These are phyloP conservation scores for Leonotis leonurus DNA, from an alignment of 257 asterid species.

Conservation along the genomic window DNA sequence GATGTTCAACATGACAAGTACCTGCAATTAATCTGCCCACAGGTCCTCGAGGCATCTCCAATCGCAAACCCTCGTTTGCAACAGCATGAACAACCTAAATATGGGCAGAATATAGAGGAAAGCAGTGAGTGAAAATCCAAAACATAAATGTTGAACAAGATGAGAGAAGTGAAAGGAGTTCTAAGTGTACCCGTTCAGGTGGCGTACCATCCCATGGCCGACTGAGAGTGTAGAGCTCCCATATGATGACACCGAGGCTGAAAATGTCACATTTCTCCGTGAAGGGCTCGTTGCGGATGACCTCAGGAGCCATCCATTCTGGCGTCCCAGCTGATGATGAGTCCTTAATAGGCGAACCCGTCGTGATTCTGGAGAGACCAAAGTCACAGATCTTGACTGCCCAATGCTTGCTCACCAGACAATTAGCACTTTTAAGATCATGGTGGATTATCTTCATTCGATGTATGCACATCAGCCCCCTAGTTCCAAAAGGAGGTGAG, in stretches of 20 bases:
- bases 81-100: conserved; percentile 53
- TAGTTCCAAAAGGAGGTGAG: conserved; percentile 27
- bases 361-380: conserved; percentile 85
- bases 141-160: background rate
- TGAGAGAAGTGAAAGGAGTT: background rate
- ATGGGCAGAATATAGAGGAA: background rate
- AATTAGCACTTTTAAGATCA: conserved; percentile 85
- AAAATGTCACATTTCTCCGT: conserved; percentile 92
- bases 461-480: conserved; percentile 97
- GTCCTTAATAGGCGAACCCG: conserved; percentile 47
- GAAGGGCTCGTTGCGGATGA: conserved; percentile 72
- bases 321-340: conserved; percentile 91
- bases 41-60: conserved; percentile 69
- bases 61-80: conserved; percentile 53
- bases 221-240: conserved; percentile 89
- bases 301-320: conserved; percentile 99
- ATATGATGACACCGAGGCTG: conserved; percentile 90
- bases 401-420: conserved; percentile 91
- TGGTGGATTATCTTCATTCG: conserved; percentile 93
- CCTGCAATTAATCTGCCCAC: conserved; percentile 66
- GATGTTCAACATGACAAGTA: conserved; percentile 1
- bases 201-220: conserved; percentile 92
- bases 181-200: conserved; percentile 65
- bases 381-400: conserved; percentile 91
- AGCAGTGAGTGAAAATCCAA: background rate